phyloP scores from a whole-genome alignment of 129 eudicot genomes.

The Flaveria linearis region DNA sequence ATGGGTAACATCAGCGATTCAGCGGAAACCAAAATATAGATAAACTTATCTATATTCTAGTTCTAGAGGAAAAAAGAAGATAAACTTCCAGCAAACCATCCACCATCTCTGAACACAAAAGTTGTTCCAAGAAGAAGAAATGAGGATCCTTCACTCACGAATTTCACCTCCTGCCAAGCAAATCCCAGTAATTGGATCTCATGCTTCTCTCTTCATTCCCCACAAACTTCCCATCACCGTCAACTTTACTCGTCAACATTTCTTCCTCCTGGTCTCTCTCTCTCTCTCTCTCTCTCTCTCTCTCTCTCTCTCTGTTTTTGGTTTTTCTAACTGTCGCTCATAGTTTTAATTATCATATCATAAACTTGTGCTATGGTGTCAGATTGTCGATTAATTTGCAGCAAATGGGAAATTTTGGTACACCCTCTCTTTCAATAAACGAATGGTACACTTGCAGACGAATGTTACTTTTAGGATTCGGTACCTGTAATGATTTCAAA shows the following conservation, averaged over 20 bases:
- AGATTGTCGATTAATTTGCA: neutral
- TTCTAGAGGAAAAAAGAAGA: neutral
- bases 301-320: neutral
- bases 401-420: neutral
- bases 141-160: conserved; percentile 31
- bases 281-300: too few relatives aligned
- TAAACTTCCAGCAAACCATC: conserved; percentile 21
- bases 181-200: conserved; percentile 5
- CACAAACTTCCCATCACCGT: conserved; percentile 22
- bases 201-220: conserved; percentile 25
- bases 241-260: conserved; percentile 27
- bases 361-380: neutral
- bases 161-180: conserved; percentile 19
- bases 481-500: neutral
- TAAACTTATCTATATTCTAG: too few relatives aligned
- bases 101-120: neutral
- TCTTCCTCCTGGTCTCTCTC: conserved; percentile 19
- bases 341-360: neutral
- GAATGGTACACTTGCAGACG: neutral
- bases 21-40: too few relatives aligned
- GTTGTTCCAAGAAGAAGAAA: neutral
- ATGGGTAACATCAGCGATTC: too few relatives aligned
- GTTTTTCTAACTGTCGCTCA: conserved; percentile 2
- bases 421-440: too few relatives aligned
- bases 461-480: too few relatives aligned